Percentiles rank a stretch among this genome's conserved stretches.
These are phyloP conservation scores for Aegilops speltoides DNA, from an alignment of 176 grass and related monocot species.

Conservation along the genomic window DNA sequence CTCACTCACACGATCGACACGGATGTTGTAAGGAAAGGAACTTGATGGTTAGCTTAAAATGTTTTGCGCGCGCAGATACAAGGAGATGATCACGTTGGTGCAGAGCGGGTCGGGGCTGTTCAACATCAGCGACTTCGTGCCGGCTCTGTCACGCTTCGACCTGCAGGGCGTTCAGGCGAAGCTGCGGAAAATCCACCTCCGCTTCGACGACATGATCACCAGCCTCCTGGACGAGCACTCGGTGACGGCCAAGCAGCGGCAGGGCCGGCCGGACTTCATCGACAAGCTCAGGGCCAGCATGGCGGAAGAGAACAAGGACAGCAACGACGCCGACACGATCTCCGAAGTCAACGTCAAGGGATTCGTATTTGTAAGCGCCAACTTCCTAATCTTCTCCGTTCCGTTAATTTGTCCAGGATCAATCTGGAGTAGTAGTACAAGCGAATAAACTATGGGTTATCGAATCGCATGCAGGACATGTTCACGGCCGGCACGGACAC, in stretches of 20 bases:
- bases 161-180: constrained; percentile 75
- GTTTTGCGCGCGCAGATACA: constrained; percentile 33
- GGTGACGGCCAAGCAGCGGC: constrained; percentile 42
- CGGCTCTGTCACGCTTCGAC: constrained; percentile 58
- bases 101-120: constrained; percentile 62
- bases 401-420: too few species aligned
- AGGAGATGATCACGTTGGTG: constrained; percentile 77
- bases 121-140: constrained; percentile 82
- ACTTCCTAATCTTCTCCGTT: too few species aligned
- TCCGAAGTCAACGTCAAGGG: constrained; percentile 75
- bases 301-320: background rate
- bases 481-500: constrained; percentile 96
- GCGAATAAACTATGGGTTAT: background rate
- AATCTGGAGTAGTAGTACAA: too few species aligned
- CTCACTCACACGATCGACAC: too few species aligned
- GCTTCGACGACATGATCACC: constrained; percentile 63
- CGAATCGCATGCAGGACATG: constrained; percentile 49
- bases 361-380: constrained; percentile 66
- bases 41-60: background rate
- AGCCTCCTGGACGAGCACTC: constrained; percentile 61
- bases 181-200: constrained; percentile 50
- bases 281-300: constrained; percentile 46
- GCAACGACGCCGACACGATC: constrained; percentile 53
- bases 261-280: constrained; percentile 59
- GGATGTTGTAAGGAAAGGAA: too few species aligned